Evolutionary conservation across 371 early-diverging fungal genomes (phyloP).

Genomic region (Amoeboradix gromovi): DNA sequence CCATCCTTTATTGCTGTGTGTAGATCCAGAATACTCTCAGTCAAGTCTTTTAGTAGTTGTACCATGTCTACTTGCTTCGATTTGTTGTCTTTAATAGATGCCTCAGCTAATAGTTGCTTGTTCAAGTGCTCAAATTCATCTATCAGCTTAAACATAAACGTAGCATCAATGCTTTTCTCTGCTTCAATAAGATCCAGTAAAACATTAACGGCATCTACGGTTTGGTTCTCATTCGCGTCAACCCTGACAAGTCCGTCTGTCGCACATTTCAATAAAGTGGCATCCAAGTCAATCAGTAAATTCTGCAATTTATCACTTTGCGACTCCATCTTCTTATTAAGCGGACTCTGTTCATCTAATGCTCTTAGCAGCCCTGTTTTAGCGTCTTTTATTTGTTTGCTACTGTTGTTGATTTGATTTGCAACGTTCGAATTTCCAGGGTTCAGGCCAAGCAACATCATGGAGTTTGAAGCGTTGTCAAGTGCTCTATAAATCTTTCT

Average conservation of each 20-base stretch:
- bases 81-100: not conserved
- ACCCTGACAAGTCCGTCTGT: not conserved
- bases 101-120: not conserved
- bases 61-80: not conserved
- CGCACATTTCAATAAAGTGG: slow-evolving; percentile 7
- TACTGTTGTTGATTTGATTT: not conserved
- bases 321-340: slow-evolving; percentile 15
- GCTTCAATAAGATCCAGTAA: not conserved
- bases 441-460: not conserved
- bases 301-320: slow-evolving; percentile 9
- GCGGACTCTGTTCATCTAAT: slow-evolving; percentile 7
- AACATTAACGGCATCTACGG: not conserved
- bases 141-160: not conserved
- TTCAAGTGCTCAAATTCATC: not conserved
- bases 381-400: not conserved
- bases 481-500: slow-evolving; percentile 4
- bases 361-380: not conserved
- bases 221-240: not conserved
- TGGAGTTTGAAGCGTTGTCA: slow-evolving; percentile 6
- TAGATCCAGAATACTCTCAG: not conserved
- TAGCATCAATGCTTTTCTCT: not conserved
- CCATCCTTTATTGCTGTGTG: not conserved
- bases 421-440: not conserved
- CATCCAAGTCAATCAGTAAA: slow-evolving; percentile 7
- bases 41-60: not conserved